phyloP scores from a whole-genome alignment of 805 yeast species.

The Tetrapisispora fleetii region DNA sequence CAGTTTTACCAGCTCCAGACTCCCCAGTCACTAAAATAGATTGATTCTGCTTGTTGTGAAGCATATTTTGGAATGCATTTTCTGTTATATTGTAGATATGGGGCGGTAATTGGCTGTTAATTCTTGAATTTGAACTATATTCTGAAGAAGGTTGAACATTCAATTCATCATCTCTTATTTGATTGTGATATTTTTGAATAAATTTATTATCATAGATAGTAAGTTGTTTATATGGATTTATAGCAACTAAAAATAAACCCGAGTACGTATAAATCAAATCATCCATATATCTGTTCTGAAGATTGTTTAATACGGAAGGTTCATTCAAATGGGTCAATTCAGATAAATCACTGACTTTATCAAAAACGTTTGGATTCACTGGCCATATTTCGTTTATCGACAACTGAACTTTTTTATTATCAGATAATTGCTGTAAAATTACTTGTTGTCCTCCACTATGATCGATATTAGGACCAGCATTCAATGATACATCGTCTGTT shows the following conservation, averaged over 20 bases:
- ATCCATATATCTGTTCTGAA: conserved; percentile 63
- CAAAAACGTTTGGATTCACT: conserved; percentile 82
- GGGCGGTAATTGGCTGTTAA: conserved; percentile 34
- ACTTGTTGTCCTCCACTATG: conserved; percentile 13
- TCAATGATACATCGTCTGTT: conserved; percentile 7
- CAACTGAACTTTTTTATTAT: conserved; percentile 10
- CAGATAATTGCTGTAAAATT: conserved; percentile 10
- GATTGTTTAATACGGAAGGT: conserved; percentile 85
- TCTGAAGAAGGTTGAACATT: neutral
- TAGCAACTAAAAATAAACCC: conserved; percentile 89
- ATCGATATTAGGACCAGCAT: conserved; percentile 14
- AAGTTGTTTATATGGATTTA: conserved; percentile 73
- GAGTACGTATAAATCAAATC: conserved; percentile 88
- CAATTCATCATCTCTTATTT: neutral
- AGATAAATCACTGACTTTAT: conserved; percentile 90
- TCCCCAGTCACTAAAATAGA: conserved; percentile 96
- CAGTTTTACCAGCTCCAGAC: conserved; percentile 98
- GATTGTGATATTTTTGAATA: conserved; percentile 48
- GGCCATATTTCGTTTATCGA: conserved; percentile 32
- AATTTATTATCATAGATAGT: conserved; percentile 58
- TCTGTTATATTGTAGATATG: conserved; percentile 90
- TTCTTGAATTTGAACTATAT: neutral
- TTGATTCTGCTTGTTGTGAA: conserved; percentile 65
- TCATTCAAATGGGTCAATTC: conserved; percentile 89
- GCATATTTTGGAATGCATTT: conserved; percentile 67